Evolutionary conservation across 2,329 filamentous ascomycete species (phyloP), one percentile per base, ranked within the genome.

Genomic region (Colletotrichum spinosum): DNA sequence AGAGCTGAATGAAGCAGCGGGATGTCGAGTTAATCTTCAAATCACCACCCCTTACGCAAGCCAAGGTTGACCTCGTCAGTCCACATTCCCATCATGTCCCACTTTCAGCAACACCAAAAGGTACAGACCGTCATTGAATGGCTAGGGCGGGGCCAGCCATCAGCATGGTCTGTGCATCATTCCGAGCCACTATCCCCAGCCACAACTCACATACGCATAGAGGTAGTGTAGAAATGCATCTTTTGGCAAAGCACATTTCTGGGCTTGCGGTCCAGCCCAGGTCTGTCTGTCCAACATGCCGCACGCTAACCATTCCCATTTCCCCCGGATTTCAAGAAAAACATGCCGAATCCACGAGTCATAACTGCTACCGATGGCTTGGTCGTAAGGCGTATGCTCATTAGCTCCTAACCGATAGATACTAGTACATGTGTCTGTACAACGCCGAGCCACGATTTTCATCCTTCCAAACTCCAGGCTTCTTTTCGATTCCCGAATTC

Each of bases 11-110:
- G 38, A 41, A 9, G 38, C 13, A 9, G 38, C 38, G 3, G 38
- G 38, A 41, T 41, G 38, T 41, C 38, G 38, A 13, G 38, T 41
- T 41, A 13, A 9, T 10, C 38, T 41, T 13, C 6, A 49, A 39
- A 63, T 45, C 58, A 63, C 52, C 62, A 56, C 52, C 35, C 52
- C 63, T 66, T 56, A 66, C 63, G 63, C 63, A 66, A 57, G 63
- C 63, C 63, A 63, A 66, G 63, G 52, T 53, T 48, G 41, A 10
- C 52, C 53, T 66, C 58, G 53, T 57, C 63, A 57, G 58, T 50
- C 52, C 58, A 65, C 58, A 25, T 56, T 39, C 38, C 59, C 37
- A 53, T 38, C 42, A 7, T 12, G 39, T 46, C 46, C 62, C 62
- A 35, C 62, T 61, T 65, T 11, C 52, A 15, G 51, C 44, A 12